phyloP scores from a whole-genome alignment of 371 early-diverging fungal genomes.

The Lichtheimia ramosa region DNA sequence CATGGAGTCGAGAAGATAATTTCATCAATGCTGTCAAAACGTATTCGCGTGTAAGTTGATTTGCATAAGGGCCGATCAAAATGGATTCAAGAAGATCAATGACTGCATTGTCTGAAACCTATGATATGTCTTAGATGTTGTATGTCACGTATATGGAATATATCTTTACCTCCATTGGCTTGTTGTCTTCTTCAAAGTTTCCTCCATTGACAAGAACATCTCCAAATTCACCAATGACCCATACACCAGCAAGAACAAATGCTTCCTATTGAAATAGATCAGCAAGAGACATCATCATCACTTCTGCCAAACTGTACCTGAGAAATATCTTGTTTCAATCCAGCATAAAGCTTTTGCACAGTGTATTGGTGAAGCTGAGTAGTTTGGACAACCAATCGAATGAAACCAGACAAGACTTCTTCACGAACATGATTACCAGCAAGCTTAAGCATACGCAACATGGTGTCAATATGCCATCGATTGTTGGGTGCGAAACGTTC shows the following conservation, averaged over 20 bases:
- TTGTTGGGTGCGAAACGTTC: conserved; percentile 86
- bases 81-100: conserved; percentile 73
- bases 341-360: conserved; percentile 81
- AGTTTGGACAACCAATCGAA: conserved; percentile 71
- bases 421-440: conserved; percentile 76
- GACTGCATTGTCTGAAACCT: conserved; percentile 75
- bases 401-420: conserved; percentile 72
- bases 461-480: conserved; percentile 96
- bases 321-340: conserved; percentile 77
- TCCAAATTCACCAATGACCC: conserved; percentile 97
- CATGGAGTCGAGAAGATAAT: conserved; percentile 77
- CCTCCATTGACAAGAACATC: conserved; percentile 78
- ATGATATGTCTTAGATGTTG: not conserved
- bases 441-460: conserved; percentile 83
- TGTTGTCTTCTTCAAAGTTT: conserved; percentile 71
- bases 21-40: conserved; percentile 88
- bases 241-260: conserved; percentile 87
- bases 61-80: conserved; percentile 78
- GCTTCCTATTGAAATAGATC: conserved; percentile 61
- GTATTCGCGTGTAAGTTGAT: conserved; percentile 78
- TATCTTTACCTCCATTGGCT: conserved; percentile 52
- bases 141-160: no score
- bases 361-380: conserved; percentile 84
- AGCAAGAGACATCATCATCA: no score
- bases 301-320: conserved; percentile 41